These are phyloP conservation scores for Hyaloscypha finlandica DNA, from an alignment of 495 filamentous ascomycete species.

Conservation along the genomic window DNA sequence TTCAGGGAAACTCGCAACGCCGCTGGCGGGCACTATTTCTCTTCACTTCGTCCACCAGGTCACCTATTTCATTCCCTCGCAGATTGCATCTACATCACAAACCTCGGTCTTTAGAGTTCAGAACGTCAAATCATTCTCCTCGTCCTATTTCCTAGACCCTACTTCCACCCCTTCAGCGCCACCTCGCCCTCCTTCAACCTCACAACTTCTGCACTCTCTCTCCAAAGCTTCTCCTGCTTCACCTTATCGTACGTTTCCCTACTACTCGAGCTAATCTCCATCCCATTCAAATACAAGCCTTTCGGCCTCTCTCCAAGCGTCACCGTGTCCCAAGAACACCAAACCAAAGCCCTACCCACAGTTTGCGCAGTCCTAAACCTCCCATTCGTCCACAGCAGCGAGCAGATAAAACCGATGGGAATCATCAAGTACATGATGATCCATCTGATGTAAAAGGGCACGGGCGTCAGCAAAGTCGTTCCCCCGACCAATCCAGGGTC, in stretches of 20 bases:
- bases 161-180: neutral
- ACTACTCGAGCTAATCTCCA: constrained; percentile 1
- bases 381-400: neutral
- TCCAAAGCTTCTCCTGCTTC: constrained; percentile 2
- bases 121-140: neutral
- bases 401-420: neutral
- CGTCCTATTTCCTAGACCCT: neutral
- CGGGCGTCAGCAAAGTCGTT: constrained; percentile 2
- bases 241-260: constrained; percentile 4
- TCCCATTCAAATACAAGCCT: constrained; percentile 4
- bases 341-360: constrained; percentile 6
- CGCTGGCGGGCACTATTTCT: too few relatives aligned
- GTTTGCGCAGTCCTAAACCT: neutral
- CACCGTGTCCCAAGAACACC: constrained; percentile 12
- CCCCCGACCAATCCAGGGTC: constrained; percentile 13
- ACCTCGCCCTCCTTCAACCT: neutral
- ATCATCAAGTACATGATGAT: neutral
- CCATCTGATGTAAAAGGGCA: constrained; percentile 6
- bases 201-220: neutral
- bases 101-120: too few relatives aligned
- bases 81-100: too few relatives aligned
- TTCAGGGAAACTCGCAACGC: too few relatives aligned
- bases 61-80: too few relatives aligned
- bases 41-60: too few relatives aligned
- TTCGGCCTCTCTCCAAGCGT: neutral